Base-by-base conservation (phyloP, 106 monocot genomes). In the Allium sativum region DNA sequence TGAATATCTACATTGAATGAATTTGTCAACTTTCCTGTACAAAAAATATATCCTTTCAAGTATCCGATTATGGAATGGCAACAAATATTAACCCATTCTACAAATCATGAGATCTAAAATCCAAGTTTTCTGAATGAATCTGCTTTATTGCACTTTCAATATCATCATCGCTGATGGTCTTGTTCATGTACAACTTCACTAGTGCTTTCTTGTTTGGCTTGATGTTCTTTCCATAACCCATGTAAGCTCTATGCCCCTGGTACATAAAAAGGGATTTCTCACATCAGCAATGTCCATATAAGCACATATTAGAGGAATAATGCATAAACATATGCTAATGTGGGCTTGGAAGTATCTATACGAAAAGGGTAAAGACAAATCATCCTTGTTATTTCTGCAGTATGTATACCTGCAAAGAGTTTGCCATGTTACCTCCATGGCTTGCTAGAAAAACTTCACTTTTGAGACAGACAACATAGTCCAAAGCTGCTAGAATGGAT, bases 351-450 rank as follows among this genome's bases (percentile, higher is more conserved):
- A 31, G 31, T 31, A 31, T 31, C 5, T 31, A 31, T 31, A 31
- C 31, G 4, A 2, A 31, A 31, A 31, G 31, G 31, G 31, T 31
- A 31, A 31, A 31, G 31, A 31, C 31, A 31, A 31, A 31, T 31
- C 5, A 31, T 31, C 31, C 5, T 31, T 31, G 31, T 31, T 31
- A 2, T 3, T 31, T 3, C 31, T 31, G 0, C 1, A 31, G 43
- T 61, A 17, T 47, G 31, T 40, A 63, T 62, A 74, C 79, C 74
- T 71, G 76, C 20, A 81, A 53, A n/a, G 72, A 61, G 12, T 67
- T 51, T 21, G 77, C 81, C 81, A 82, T 82, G 64, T 82, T 82
- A 53, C 81, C 81, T 58, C 81, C 81, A 73, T 82, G 77, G 43
- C 48, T 77, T 18, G 73, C 77, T 41, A 82, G 68, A 66, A 82